Percentiles rank a stretch among this genome's conserved stretches.
Conservation (phyloP, 2,329 filamentous ascomycete species). For the Akanthomyces dipterigenus region DNA sequence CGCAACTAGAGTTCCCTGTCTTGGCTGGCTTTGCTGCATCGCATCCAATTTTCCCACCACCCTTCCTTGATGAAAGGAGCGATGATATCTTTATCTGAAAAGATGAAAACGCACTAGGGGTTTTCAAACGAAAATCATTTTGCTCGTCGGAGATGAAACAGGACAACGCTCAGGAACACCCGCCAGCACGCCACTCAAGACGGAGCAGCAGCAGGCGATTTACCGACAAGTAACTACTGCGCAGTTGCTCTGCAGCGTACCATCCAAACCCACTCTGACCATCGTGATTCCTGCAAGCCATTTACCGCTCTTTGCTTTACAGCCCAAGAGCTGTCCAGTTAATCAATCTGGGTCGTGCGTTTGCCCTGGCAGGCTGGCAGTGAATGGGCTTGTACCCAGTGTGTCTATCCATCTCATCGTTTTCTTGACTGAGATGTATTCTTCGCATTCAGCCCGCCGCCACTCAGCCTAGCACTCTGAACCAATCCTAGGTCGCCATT, state of each 20-base stretch:
- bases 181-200: not conserved
- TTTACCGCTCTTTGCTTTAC: conserved; percentile 2
- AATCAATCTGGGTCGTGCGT: not conserved
- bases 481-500: not conserved
- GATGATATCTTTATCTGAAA: too few relatives aligned
- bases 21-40: too few relatives aligned
- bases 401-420: not conserved
- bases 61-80: too few relatives aligned
- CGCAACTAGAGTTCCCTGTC: too few relatives aligned
- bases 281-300: not conserved
- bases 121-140: too few relatives aligned
- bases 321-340: not conserved
- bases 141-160: not conserved
- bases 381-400: not conserved
- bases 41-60: too few relatives aligned
- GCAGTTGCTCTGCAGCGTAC: not conserved
- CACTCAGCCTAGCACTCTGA: not conserved
- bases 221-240: too few relatives aligned
- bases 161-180: not conserved
- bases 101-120: too few relatives aligned
- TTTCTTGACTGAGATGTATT: not conserved
- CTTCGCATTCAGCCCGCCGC: not conserved
- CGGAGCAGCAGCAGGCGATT: not conserved
- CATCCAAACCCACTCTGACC: conserved; percentile 2
- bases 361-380: not conserved